Evolutionary conservation across 306 rosid genomes (phyloP), one percentile per base, ranked within the genome.

Genomic region (Prinsepia uniflora): DNA sequence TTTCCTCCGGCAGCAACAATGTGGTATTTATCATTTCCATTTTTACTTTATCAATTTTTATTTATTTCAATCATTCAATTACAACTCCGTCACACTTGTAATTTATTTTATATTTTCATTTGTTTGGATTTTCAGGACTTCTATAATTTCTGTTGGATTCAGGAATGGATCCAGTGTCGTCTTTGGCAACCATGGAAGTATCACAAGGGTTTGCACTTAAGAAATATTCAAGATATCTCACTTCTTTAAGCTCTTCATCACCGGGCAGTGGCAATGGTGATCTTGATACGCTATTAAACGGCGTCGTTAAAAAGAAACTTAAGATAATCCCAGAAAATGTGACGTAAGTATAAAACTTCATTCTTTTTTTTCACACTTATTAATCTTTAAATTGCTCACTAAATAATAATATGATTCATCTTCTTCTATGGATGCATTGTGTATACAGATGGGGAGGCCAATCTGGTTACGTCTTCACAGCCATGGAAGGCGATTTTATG

Each of bases 361-460:
- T 17, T n/a, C n/a, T n/a, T 47, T 52, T 47, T 6, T 47, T 13
- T 13, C 6, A 53, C 10, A 0, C 18, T 53, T 53, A 7, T n/a
- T 53, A 7, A 53, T 10, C 0, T 4, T 52, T 15, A n/a, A n/a
- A 2, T 2, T n/a, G 11, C 11, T n/a, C 18, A 10, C 5, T n/a
- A n/a, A 52, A 7, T 24, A 10, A 56, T 10, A 6, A 2, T 6
- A 46, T 45, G 24, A 22, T 24, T 10, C 7, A 6, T 30, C 36
- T 30, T 30, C 36, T 30, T 30, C 5, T 0, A 41, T 7, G 34
- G n/a, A 5, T 19, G 44, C 11, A 17, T 0, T 13, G 6, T 20
- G 75, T 15, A 71, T 73, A 44, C 81, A 94, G 98, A 74, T 94
- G 98, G 98, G 85, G 86, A 74, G 85, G 75, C 19, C 96, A 94